These are phyloP conservation scores for Strobilomyces dryophilus DNA, from an alignment of 768 basidiomycete genomes.

Conservation along the genomic window DNA sequence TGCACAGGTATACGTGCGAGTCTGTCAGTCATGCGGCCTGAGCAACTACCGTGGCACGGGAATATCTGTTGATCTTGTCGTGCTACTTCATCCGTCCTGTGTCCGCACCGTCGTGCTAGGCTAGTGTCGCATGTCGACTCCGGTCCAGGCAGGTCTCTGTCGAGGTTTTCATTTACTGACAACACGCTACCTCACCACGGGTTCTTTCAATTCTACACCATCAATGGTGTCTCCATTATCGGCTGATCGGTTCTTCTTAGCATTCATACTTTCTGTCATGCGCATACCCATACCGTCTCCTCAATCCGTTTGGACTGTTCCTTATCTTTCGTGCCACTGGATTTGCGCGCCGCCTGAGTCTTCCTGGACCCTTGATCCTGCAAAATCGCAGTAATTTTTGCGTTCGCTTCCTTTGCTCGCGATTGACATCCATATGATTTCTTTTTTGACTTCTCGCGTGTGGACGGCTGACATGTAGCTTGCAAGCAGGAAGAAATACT, in stretches of 20 bases:
- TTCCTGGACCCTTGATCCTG: conserved; percentile 17
- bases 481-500: conserved; percentile 32
- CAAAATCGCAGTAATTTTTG: neutral
- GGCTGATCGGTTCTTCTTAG: conserved; percentile 3
- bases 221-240: conserved; percentile 10
- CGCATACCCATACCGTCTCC: neutral
- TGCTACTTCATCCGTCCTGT: conserved; percentile 15
- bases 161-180: conserved; percentile 7
- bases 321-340: conserved; percentile 3
- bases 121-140: conserved; percentile 9
- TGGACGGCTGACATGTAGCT: conserved; percentile 17
- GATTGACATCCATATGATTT: conserved; percentile 3
- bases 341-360: conserved; percentile 8
- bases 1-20: conserved; percentile 15
- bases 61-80: conserved; percentile 16
- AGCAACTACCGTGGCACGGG: conserved; percentile 19
- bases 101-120: conserved; percentile 16
- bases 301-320: conserved; percentile 2
- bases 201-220: conserved; percentile 7
- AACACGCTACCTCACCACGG: conserved; percentile 10
- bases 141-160: conserved; percentile 7
- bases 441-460: conserved; percentile 6
- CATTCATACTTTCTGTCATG: neutral
- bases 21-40: conserved; percentile 11
- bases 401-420: conserved; percentile 5